Base-by-base conservation (phyloP, 352 stramenopile genomes). In the Phytopythium litorale region DNA sequence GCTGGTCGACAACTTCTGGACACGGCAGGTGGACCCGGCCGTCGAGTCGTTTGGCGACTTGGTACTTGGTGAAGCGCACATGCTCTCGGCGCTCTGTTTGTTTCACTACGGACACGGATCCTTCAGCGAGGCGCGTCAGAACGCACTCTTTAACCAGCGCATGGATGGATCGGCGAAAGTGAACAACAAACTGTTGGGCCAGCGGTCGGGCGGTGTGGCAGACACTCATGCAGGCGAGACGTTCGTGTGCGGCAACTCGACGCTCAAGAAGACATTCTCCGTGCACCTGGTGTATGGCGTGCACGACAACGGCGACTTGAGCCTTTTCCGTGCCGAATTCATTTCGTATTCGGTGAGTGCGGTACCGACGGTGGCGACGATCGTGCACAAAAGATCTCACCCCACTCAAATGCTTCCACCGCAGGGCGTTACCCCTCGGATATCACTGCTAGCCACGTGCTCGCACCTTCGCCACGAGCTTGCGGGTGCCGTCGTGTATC, bases 81-180 rank as follows among this genome's bases (percentile, higher is more conserved):
- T 91, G 23, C 74, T 91, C 59, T 70, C 85, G 30, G 82, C 81
- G 28, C 59, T 94, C 13, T 87, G 75, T 45, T 56, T 89, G 58
- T 89, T 88, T 23, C 84, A 94, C 49, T 91, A 91, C 45, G 84
- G 82, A 8, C 79, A 81, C 48, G 71, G 62, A 0, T 88, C 73
- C 38, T 62, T 91, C 8, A 75, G 83, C 1, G 81, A 93, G 60
- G 73, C 79, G 3, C 72, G 70, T 9, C 69, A 68, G 2, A 79
- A 84, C 49, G 78, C 88, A 53, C 58, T 90, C 18, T 75, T 75
- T 55, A 86, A 72, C 59, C 84, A 94, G 49, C 82, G 82, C 15
- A 91, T 87, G 76, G 71, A 88, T 48, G 75, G 72, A 33, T 63
- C 76, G 18, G 58, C 72, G 4, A 76, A 88, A 69, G 78, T 87